Conservation (phyloP, 2,329 filamentous ascomycete genomes). For the Aspergillus glaucus region DNA sequence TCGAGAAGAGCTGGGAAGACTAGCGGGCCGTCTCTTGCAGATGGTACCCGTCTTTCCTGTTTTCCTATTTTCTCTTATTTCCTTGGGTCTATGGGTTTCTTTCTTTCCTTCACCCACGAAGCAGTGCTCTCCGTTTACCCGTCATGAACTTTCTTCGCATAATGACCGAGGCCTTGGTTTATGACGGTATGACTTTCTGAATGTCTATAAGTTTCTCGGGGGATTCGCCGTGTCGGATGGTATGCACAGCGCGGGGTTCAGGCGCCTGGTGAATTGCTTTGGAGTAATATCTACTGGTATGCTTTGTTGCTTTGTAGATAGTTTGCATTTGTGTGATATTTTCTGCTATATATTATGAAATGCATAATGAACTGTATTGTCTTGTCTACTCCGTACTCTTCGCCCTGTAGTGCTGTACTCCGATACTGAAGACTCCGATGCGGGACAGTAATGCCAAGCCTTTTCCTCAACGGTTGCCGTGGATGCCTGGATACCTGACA, state of each 20-base stretch:
- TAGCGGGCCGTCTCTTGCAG: conserved; percentile 31
- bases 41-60: background rate
- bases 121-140: background rate
- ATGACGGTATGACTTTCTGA: background rate
- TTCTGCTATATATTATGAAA: conserved; percentile 4
- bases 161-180: background rate
- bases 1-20: conserved; percentile 99
- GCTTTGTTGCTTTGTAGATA: conserved; percentile 12
- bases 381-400: background rate
- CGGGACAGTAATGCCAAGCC: no score
- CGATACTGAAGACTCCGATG: background rate
- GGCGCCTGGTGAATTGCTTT: conserved; percentile 31
- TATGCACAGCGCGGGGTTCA: conserved; percentile 40
- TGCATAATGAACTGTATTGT: background rate
- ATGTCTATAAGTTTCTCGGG: background rate
- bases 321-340: conserved; percentile 10
- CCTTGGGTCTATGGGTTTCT: background rate
- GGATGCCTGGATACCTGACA: no score
- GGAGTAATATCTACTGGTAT: conserved; percentile 3
- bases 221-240: conserved; percentile 15
- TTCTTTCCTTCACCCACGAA: background rate
- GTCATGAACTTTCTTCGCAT: background rate
- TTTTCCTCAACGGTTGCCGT: no score
- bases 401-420: background rate
- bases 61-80: conserved; percentile 7